These are phyloP conservation scores for Candida fluviatilis DNA, from an alignment of 805 yeast species.

Conservation along the genomic window DNA sequence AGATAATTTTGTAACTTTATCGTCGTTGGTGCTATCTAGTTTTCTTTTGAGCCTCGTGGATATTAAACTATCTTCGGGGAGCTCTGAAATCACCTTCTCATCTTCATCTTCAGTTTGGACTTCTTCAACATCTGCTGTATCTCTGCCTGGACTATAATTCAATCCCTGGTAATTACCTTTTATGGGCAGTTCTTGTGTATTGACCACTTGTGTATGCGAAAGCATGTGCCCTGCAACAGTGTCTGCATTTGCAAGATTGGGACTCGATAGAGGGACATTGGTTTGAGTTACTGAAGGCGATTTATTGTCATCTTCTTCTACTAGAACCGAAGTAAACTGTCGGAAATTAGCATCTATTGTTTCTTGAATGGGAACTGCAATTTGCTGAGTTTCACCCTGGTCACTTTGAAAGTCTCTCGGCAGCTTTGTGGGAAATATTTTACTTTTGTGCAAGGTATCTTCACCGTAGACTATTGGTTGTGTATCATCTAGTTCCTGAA, in stretches of 20 bases:
- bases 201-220: constrained; percentile 3
- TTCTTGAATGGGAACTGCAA: background rate
- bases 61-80: constrained; percentile 4
- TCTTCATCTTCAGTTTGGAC: constrained; percentile 5
- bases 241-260: constrained; percentile 1
- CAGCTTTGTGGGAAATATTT: too few species aligned
- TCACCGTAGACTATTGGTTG: too few species aligned
- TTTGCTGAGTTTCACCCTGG: background rate
- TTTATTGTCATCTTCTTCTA: background rate
- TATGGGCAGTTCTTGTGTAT: constrained; percentile 5
- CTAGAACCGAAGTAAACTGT: background rate
- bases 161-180: background rate
- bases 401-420: too few species aligned
- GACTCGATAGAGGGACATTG: background rate
- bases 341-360: background rate
- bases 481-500: too few species aligned
- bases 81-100: constrained; percentile 5
- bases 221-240: background rate
- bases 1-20: background rate
- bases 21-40: background rate
- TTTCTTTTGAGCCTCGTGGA: constrained; percentile 2
- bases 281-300: background rate
- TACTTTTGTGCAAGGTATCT: too few species aligned
- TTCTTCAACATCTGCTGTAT: constrained; percentile 1
- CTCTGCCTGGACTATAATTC: background rate